Conservation (phyloP, 345 rosid genomes). For the Streptanthus diversifolius region DNA sequence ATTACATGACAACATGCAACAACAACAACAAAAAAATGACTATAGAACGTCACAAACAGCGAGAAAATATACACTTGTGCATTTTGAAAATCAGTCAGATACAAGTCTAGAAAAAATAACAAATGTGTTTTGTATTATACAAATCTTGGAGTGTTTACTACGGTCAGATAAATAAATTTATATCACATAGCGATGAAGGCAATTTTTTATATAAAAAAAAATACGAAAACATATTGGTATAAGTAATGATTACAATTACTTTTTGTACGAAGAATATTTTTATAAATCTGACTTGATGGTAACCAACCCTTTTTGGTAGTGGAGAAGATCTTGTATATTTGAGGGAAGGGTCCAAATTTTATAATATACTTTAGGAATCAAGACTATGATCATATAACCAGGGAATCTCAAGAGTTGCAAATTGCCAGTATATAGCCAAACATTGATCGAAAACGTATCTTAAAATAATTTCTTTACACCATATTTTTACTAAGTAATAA, state of each 20-base stretch:
- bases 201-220: background rate
- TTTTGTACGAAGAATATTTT: conserved; percentile 23
- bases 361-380: conserved; percentile 20
- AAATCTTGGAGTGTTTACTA: background rate
- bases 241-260: conserved; percentile 2
- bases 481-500: background rate
- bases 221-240: background rate
- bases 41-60: background rate
- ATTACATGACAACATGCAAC: background rate
- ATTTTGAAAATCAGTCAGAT: background rate
- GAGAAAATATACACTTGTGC: background rate
- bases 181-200: conserved; percentile 3
- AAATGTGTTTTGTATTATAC: background rate
- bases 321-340: conserved; percentile 29
- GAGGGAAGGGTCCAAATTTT: conserved; percentile 10
- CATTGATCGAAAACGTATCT: background rate
- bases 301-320: conserved; percentile 27
- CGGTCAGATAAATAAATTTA: background rate
- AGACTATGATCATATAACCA: conserved; percentile 17
- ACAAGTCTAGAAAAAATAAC: background rate
- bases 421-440: background rate
- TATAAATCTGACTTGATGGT: conserved; percentile 20
- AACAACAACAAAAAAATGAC: background rate
- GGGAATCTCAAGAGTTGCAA: conserved; percentile 16
- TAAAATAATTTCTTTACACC: background rate